These are phyloP conservation scores for Alternaria dauci DNA, from an alignment of 2,329 filamentous ascomycete species.

Conservation along the genomic window DNA sequence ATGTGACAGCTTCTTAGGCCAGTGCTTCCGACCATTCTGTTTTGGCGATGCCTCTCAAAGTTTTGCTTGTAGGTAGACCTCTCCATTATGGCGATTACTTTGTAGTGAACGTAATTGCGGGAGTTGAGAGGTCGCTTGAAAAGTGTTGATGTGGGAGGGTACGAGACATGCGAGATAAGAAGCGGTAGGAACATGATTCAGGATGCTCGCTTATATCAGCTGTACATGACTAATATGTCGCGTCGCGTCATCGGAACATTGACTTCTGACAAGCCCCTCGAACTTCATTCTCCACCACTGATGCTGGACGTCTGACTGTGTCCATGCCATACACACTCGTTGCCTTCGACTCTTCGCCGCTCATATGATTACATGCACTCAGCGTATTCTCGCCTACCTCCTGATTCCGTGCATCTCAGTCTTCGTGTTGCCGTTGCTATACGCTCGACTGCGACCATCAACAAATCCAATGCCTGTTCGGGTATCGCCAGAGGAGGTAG, in stretches of 20 bases:
- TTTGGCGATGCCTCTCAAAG: neutral
- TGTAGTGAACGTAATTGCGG: no score
- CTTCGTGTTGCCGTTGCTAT: conserved; percentile 2
- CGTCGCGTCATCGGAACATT: neutral
- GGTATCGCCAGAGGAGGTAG: conserved; percentile 29
- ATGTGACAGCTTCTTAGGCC: neutral
- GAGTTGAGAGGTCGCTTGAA: neutral
- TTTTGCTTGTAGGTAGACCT: neutral
- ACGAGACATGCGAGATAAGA: neutral
- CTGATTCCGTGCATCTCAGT: conserved; percentile 3
- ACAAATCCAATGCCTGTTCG: conserved; percentile 50
- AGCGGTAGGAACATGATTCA: neutral
- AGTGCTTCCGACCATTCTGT: no score
- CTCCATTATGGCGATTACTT: neutral
- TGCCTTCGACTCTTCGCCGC: neutral
- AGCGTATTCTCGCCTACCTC: conserved; percentile 2
- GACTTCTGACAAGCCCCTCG: neutral
- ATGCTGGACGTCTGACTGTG: neutral
- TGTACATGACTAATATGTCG: neutral
- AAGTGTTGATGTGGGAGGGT: neutral
- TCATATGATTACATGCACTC: conserved; percentile 8
- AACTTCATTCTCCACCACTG: neutral
- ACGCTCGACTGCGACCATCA: neutral
- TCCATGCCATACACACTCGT: neutral
- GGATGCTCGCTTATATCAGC: neutral